A percentile compares a stretch with the other conserved stretches of the same genome.
Evolutionary conservation across 1,139 yeast species (phyloP).

Genomic region (Taphrina betulina): DNA sequence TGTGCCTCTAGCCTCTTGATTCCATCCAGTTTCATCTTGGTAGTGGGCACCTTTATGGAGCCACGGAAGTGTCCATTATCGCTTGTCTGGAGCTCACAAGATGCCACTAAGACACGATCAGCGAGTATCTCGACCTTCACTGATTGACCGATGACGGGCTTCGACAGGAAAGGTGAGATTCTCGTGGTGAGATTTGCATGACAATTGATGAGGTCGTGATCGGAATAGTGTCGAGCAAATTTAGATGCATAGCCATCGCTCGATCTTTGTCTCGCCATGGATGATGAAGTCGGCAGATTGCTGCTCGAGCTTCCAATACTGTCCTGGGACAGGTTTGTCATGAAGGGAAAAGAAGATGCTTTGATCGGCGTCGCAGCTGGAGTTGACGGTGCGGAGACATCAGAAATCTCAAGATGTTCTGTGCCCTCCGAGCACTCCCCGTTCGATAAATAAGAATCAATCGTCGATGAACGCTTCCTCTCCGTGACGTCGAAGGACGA

Average conservation of each 20-base stretch:
- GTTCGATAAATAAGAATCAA: neutral
- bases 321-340: neutral
- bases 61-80: slow-evolving; percentile 37
- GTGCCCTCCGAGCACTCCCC: neutral
- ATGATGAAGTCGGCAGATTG: too few relatives aligned
- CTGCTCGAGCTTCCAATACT: neutral
- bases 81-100: slow-evolving; percentile 34
- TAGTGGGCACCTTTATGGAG: slow-evolving; percentile 8
- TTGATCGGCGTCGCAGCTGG: neutral
- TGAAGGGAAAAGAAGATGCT: slow-evolving; percentile 5
- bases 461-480: too few relatives aligned
- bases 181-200: slow-evolving; percentile 32
- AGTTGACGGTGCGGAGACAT: slow-evolving; percentile 6
- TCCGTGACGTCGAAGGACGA: too few relatives aligned
- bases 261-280: slow-evolving; percentile 13
- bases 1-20: slow-evolving; percentile 33
- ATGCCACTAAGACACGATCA: slow-evolving; percentile 33
- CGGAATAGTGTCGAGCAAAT: slow-evolving; percentile 22
- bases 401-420: neutral
- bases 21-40: slow-evolving; percentile 21
- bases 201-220: slow-evolving; percentile 17
- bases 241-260: neutral
- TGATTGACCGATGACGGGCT: slow-evolving; percentile 34
- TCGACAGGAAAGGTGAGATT: slow-evolving; percentile 38
- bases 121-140: slow-evolving; percentile 36